Conservation (phyloP, 495 filamentous ascomycete species). For the Niebla homalea region DNA sequence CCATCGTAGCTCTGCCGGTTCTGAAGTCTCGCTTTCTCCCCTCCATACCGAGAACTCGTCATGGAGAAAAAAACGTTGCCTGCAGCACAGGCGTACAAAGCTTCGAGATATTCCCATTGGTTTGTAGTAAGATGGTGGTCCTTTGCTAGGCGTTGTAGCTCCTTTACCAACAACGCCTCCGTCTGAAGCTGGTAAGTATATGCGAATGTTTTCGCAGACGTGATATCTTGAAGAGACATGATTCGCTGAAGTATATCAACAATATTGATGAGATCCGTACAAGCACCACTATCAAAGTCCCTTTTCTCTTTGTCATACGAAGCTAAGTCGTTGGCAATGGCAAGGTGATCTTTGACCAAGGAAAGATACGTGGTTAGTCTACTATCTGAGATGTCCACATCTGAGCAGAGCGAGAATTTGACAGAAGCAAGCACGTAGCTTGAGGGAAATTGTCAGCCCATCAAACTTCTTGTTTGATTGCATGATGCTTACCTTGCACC, state of each 20-base stretch:
- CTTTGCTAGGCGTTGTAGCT: neutral
- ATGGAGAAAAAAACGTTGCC: conserved; percentile 5
- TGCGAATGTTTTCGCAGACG: conserved; percentile 1
- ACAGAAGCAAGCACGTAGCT: conserved; percentile 4
- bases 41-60: conserved; percentile 3
- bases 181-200: conserved; percentile 3
- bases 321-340: conserved; percentile 6
- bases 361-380: neutral
- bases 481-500: neutral
- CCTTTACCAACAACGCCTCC: conserved; percentile 2
- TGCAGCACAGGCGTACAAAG: neutral
- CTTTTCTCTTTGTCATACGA: conserved; percentile 9
- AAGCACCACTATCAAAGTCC: neutral
- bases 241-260: conserved; percentile 3
- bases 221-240: neutral
- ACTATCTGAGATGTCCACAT: neutral
- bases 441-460: neutral
- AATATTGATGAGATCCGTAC: conserved; percentile 3
- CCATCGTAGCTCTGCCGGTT: too few species aligned
- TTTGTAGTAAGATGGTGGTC: neutral
- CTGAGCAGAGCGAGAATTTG: conserved; percentile 3
- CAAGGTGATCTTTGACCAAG: conserved; percentile 1
- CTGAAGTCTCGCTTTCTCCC: neutral
- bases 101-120: conserved; percentile 3
- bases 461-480: neutral